These are phyloP conservation scores for Neoscytalidium dimidiatum DNA, from an alignment of 2,329 filamentous ascomycete genomes.

Conservation along the genomic window DNA sequence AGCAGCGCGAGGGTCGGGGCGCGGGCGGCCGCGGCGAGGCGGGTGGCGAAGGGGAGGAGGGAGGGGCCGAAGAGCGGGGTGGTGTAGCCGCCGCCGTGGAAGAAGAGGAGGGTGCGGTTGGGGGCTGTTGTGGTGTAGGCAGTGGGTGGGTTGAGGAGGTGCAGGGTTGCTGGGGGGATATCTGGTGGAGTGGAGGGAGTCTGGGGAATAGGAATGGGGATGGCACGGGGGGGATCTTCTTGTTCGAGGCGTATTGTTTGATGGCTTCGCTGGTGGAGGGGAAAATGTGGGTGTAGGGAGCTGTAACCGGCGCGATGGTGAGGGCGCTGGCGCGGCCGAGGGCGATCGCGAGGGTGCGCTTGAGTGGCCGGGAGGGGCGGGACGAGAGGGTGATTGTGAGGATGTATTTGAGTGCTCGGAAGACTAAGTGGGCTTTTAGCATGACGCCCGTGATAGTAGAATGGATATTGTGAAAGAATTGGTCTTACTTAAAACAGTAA, in stretches of 20 bases:
- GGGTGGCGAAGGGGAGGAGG: slow-evolving; percentile 30
- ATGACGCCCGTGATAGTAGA: background rate
- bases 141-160: slow-evolving; percentile 4
- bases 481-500: background rate
- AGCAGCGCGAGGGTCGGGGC: slow-evolving; percentile 51
- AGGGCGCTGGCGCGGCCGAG: background rate
- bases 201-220: background rate
- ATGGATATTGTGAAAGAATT: background rate
- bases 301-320: background rate
- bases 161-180: background rate
- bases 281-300: background rate
- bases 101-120: slow-evolving; percentile 24
- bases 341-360: background rate
- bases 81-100: slow-evolving; percentile 46
- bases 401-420: background rate
- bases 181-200: background rate
- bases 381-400: background rate
- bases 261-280: background rate
- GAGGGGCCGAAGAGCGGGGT: slow-evolving; percentile 40
- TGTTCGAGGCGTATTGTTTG: background rate
- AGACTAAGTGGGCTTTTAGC: background rate
- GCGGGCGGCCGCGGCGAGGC: slow-evolving; percentile 38
- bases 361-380: background rate
- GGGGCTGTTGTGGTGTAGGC: slow-evolving; percentile 26
- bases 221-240: background rate